Base-by-base conservation (phyloP, 257 asterid genomes). In the Salvia hispanica region DNA sequence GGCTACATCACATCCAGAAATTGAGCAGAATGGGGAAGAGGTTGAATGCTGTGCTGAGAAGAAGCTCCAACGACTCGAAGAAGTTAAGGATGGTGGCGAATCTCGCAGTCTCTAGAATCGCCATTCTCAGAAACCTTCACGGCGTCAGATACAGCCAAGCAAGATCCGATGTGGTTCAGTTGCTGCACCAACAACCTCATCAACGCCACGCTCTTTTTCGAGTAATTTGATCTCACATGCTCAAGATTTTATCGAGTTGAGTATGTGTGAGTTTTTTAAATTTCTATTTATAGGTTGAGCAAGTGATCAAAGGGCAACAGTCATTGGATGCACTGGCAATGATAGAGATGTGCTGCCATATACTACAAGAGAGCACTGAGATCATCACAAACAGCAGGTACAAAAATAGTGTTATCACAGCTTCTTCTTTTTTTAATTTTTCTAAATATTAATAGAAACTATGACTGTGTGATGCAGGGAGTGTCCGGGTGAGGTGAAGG, bases 41-140 rank as follows among this genome's bases (percentile, higher is more conserved):
- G 62, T 31, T 76, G 36, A 58, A 62, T 61, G 69, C 44, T 69
- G 64, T 68, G 48, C 44, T 78, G 12, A 73, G 77, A 54, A 72
- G 80, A 69, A 76, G 69, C 53, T 67, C 74, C 28, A 62, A 66
- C 63, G 42, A 71, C n/a, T 15, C 64, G 25, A 72, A 75, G 25
- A 72, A 75, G 69, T 59, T 75, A 28, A 66, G 53, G 25, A 73
- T 2, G 73, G 58, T 73, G 59, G 43, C 74, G 16, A 66, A 72
- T 60, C 79, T 79, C 42, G 79, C 84, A 28, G 68, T 73, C 52
- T 72, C 82, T 1, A 76, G 87, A 43, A 79, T 82, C 28, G 51
- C 73, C 60, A 44, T 71, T 48, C 76, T 79, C 4, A 72, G 66
- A 61, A 82, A 82, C 1, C 64, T 57, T 12, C 82, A 82, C 59